These are phyloP conservation scores for Hippophae rhamnoides DNA, from an alignment of 306 rosid genomes.

Conservation along the genomic window DNA sequence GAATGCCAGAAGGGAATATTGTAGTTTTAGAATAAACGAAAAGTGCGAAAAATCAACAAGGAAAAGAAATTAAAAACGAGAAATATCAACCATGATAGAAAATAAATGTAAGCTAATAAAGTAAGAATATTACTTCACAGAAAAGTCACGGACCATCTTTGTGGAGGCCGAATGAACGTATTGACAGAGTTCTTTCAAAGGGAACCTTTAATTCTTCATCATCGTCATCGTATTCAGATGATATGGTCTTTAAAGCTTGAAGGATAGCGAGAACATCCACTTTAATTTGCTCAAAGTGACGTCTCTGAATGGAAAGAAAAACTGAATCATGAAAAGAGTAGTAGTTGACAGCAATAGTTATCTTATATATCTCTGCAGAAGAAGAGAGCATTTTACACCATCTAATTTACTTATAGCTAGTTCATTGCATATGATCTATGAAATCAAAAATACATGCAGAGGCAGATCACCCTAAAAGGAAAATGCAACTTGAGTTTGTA, in stretches of 20 bases:
- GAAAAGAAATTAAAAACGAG: constrained; percentile 4
- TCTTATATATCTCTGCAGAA: constrained; percentile 5
- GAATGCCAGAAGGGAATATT: neutral
- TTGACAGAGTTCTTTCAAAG: constrained; percentile 9
- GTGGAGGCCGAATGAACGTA: constrained; percentile 41
- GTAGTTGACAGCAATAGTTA: constrained; percentile 1
- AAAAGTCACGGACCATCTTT: constrained; percentile 53
- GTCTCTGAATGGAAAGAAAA: constrained; percentile 60
- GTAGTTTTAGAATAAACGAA: neutral
- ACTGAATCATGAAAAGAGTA: constrained; percentile 43
- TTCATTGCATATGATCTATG: too few relatives aligned
- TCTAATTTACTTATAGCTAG: too few relatives aligned
- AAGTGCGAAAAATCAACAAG: neutral
- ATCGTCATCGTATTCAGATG: constrained; percentile 41
- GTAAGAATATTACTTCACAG: constrained; percentile 3
- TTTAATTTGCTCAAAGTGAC: constrained; percentile 70
- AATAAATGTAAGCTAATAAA: constrained; percentile 15
- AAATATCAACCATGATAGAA: constrained; percentile 43
- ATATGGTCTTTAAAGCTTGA: constrained; percentile 47
- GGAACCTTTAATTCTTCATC: constrained; percentile 27
- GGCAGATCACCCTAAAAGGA: too few relatives aligned
- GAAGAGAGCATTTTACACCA: too few relatives aligned
- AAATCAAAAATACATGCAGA: too few relatives aligned
- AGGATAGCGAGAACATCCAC: constrained; percentile 56
- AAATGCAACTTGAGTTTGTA: too few relatives aligned